phyloP scores from a whole-genome alignment of 2,329 filamentous ascomycete species.

The Claviceps africana region DNA sequence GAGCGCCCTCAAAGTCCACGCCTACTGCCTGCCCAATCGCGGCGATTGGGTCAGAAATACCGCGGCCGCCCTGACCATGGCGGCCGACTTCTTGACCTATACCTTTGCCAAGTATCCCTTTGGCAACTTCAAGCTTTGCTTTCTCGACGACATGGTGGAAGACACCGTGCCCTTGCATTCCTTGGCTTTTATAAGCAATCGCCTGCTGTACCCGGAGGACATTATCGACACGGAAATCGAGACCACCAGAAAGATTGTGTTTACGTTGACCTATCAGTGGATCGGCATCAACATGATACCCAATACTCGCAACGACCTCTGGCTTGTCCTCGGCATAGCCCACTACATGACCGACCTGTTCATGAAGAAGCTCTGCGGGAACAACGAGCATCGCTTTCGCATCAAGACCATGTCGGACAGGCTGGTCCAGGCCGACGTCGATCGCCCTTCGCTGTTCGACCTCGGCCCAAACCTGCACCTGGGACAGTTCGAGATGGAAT shows the following conservation, averaged over 20 bases:
- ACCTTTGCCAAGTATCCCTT: conserved; percentile 87
- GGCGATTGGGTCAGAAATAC: conserved; percentile 75
- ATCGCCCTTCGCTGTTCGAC: conserved; percentile 67
- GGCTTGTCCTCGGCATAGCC: conserved; percentile 79
- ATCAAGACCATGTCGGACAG: conserved; percentile 75
- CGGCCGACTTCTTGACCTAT: conserved; percentile 82
- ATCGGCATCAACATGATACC: conserved; percentile 86
- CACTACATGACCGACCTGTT: conserved; percentile 94
- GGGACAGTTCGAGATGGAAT: conserved; percentile 75
- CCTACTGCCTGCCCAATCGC: conserved; percentile 77
- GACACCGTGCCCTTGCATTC: conserved; percentile 69
- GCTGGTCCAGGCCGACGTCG: conserved; percentile 67
- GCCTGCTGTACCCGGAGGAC: conserved; percentile 70
- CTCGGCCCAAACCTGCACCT: conserved; percentile 66
- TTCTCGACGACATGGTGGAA: conserved; percentile 74
- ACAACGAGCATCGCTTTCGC: conserved; percentile 85
- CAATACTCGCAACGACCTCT: conserved; percentile 65
- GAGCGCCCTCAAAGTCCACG: conserved; percentile 78
- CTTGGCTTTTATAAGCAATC: conserved; percentile 74
- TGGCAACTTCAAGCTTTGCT: conserved; percentile 81
- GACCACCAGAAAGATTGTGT: conserved; percentile 65
- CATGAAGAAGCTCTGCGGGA: conserved; percentile 79
- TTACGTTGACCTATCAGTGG: conserved; percentile 83
- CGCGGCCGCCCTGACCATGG: conserved; percentile 68
- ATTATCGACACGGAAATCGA: conserved; percentile 77